Evolutionary conservation across 441 rosid genomes (phyloP).

Genomic region (Erysimum cheiri): DNA sequence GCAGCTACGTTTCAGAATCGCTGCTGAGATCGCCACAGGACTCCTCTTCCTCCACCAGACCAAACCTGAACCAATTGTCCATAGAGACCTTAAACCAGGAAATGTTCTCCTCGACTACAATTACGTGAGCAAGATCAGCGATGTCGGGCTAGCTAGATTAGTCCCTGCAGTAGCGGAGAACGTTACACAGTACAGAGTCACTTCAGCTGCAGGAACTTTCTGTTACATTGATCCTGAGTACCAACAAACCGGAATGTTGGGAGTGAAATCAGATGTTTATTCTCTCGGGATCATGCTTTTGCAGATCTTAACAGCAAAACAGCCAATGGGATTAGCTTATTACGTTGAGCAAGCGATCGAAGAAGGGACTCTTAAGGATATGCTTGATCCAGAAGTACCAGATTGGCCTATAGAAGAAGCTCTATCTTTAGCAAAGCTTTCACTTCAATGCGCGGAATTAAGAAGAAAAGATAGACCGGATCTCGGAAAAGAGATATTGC

Average conservation of each 20-base stretch:
- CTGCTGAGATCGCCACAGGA: constrained; percentile 73
- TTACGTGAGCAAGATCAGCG: constrained; percentile 69
- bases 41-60: constrained; percentile 71
- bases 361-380: constrained; percentile 48
- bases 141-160: constrained; percentile 72
- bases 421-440: constrained; percentile 53
- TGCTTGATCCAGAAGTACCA: constrained; percentile 63
- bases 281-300: constrained; percentile 70
- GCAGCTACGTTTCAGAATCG: constrained; percentile 72
- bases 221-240: constrained; percentile 81
- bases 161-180: constrained; percentile 70
- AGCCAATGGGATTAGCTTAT: constrained; percentile 71
- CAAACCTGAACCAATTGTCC: constrained; percentile 79
- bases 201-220: constrained; percentile 75
- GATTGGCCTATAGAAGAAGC: constrained; percentile 77
- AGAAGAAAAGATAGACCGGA: constrained; percentile 76
- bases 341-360: constrained; percentile 53
- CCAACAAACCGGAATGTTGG: constrained; percentile 80
- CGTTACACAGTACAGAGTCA: constrained; percentile 59
- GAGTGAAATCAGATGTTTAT: constrained; percentile 74
- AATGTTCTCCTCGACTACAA: constrained; percentile 66
- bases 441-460: constrained; percentile 60
- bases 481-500: constrained; percentile 65
- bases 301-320: constrained; percentile 63
- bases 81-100: constrained; percentile 75